Conservation (phyloP, 1,139 yeast species). For the Diutina ranongensis region DNA sequence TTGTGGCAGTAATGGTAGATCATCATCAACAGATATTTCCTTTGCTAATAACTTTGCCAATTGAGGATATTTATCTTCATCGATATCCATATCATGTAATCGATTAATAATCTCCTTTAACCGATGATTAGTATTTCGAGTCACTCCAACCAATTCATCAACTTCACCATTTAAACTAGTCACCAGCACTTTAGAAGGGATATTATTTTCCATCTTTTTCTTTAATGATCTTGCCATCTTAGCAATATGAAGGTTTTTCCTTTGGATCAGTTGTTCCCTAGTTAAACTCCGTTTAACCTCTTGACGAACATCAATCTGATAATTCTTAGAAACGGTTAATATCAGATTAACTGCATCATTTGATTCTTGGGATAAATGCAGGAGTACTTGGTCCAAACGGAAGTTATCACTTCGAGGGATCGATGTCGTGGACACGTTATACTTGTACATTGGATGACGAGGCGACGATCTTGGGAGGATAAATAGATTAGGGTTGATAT, state of each 20-base stretch:
- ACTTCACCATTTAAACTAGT: background rate
- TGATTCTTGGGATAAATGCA: slow-evolving; percentile 20
- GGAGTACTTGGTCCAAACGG: slow-evolving; percentile 25
- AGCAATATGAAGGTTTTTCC: slow-evolving; percentile 23
- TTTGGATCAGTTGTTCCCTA: slow-evolving; percentile 27
- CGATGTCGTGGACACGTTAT: slow-evolving; percentile 7
- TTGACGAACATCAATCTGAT: slow-evolving; percentile 28
- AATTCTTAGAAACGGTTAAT: slow-evolving; percentile 22
- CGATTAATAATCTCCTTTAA: background rate
- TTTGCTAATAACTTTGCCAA: background rate
- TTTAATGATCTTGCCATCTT: slow-evolving; percentile 17
- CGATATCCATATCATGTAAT: background rate
- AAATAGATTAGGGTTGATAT: background rate
- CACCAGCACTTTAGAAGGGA: background rate
- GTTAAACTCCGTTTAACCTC: slow-evolving; percentile 25
- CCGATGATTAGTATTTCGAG: background rate
- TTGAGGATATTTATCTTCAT: background rate
- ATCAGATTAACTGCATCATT: slow-evolving; percentile 25
- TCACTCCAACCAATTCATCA: background rate
- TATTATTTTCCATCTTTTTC: slow-evolving; percentile 13
- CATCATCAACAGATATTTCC: too few relatives aligned
- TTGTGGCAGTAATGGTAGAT: background rate
- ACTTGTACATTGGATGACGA: slow-evolving; percentile 1
- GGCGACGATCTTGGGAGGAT: background rate
- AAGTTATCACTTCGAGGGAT: slow-evolving; percentile 30